Evolutionary conservation across 257 asterid species (phyloP), one percentile per base, ranked within the genome.

Genomic region (Gentiana macrophylla): DNA sequence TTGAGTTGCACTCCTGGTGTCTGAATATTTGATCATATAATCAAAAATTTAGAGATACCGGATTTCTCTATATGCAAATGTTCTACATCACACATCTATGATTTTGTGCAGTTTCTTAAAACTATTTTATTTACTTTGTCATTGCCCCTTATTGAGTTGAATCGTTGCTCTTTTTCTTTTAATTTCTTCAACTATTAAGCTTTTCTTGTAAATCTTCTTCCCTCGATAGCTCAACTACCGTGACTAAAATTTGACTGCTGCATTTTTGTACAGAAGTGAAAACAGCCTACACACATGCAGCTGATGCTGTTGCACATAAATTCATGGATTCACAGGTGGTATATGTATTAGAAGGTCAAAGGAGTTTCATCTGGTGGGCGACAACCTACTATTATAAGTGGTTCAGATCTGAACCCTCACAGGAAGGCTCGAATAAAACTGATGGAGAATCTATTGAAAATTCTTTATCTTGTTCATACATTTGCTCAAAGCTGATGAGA

Each of bases 301-400:
- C 74, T 67, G 78, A 80, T 61, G 81, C 69, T 57, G 77, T 83
- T 60, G 82, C 74, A 64, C 36, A 60, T 53, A 83, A 80, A 70
- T 84, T 91, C 70, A 75, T 74, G 76, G 94, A 79, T 66, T 88
- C 86, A 61, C 87, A 72, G 66, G 81, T 75, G 60, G 76, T 97
- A 67, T 91, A 74, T 74, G 67, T 91, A 59, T 34, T 85, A 57
- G 97, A 86, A 74, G 72, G 88, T 62, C 73, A 65, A 48, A 72
- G 65, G 62, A 59, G 59, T 77, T 65, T 76, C 82, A 46, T 24
- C 24, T 24, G 77, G 73, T 65, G 78, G 72, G 59, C 67, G 74
- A 24, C 74, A 51, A 66, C 82, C 88, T 63, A 57, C 80, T 50
- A 71, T 87, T 62, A 73, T 91, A 70, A 84, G 67, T 62, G 89